These are phyloP conservation scores for Verticillium klebahnii DNA, from an alignment of 2,329 filamentous ascomycete species.

Conservation along the genomic window DNA sequence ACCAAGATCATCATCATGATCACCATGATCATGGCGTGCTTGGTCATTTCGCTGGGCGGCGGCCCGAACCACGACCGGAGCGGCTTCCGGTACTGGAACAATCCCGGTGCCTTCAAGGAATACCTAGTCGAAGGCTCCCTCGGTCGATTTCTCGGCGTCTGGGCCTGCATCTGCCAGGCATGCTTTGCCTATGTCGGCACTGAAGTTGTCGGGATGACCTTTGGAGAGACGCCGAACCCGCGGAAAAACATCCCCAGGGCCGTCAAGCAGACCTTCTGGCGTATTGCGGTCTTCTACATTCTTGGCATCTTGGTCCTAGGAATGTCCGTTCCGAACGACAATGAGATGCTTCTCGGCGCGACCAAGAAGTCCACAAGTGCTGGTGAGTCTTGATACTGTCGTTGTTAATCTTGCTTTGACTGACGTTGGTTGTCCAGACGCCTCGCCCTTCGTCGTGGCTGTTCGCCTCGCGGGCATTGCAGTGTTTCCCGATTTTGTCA, in stretches of 20 bases:
- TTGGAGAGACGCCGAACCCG: conserved; percentile 39
- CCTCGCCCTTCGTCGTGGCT: conserved; percentile 18
- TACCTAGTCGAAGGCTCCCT: conserved; percentile 25
- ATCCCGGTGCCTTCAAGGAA: conserved; percentile 35
- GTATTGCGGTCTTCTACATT: conserved; percentile 19
- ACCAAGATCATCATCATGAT: conserved; percentile 39
- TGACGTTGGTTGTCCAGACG: no score
- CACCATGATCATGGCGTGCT: conserved; percentile 30
- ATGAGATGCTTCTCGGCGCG: conserved; percentile 1
- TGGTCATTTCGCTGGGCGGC: conserved; percentile 34
- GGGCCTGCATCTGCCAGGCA: conserved; percentile 31
- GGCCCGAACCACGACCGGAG: conserved; percentile 28
- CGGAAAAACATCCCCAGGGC: conserved; percentile 16
- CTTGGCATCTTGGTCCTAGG: conserved; percentile 15
- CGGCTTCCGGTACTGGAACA: conserved; percentile 39
- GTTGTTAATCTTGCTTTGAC: no score
- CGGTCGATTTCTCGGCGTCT: conserved; percentile 35
- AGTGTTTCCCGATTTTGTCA: conserved; percentile 15
- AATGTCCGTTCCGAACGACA: conserved; percentile 19
- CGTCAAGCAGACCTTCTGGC: conserved; percentile 18
- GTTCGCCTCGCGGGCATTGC: conserved; percentile 13
- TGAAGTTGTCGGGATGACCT: conserved; percentile 71
- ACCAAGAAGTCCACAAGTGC: conserved; percentile 1
- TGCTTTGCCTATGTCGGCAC: conserved; percentile 50
- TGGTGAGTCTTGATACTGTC: neutral